Evolutionary conservation across 2,329 filamentous ascomycete species (phyloP).

Genomic region (Ophiostoma perfectum): DNA sequence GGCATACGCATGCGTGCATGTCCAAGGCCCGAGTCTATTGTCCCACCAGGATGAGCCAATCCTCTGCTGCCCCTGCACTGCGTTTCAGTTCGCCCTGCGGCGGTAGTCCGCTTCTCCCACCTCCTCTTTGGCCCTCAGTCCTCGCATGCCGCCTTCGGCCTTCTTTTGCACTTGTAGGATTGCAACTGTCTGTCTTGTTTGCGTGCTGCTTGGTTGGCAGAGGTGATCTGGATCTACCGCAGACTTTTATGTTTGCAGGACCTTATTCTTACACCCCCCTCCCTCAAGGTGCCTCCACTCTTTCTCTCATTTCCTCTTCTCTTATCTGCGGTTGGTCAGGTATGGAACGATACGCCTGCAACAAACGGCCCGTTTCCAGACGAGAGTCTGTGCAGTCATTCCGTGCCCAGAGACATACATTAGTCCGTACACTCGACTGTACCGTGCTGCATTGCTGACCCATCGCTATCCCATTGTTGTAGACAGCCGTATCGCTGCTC

Average conservation of each 20-base stretch:
- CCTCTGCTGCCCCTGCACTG: background rate
- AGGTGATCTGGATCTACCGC: background rate
- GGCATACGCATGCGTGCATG: background rate
- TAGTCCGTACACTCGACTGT: background rate
- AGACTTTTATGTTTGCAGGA: background rate
- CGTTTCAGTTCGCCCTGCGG: background rate
- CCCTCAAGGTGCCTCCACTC: background rate
- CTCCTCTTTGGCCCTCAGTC: background rate
- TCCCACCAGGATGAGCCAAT: background rate
- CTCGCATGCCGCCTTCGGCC: background rate
- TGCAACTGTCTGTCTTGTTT: background rate
- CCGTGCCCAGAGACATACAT: background rate
- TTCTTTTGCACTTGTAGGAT: no score
- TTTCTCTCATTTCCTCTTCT: background rate
- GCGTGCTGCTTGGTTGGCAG: background rate
- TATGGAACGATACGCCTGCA: background rate
- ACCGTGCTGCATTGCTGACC: background rate
- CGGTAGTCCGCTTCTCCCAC: background rate
- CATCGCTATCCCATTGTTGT: background rate
- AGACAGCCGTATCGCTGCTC: background rate
- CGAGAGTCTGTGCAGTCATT: background rate
- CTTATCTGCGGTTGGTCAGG: constrained; percentile 11
- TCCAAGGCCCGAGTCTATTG: background rate
- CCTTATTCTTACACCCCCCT: background rate
- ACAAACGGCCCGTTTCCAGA: constrained; percentile 18